These are phyloP conservation scores for Carex sylvatica DNA, from an alignment of 202 grass and related monocot genomes.

Conservation along the genomic window DNA sequence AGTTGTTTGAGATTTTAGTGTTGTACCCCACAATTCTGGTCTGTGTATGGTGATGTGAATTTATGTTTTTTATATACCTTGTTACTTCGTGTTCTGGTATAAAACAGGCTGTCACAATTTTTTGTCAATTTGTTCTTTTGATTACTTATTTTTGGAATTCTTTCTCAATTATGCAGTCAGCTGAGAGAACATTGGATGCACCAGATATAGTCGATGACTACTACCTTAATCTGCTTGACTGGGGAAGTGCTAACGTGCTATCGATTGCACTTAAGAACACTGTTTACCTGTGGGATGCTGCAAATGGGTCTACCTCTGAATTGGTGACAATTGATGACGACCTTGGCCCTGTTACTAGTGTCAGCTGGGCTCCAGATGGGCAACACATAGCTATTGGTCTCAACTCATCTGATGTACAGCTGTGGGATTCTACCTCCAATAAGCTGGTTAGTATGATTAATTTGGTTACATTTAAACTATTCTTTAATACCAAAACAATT, in stretches of 20 bases:
- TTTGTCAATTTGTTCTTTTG: not conserved
- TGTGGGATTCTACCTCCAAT: constrained; percentile 77
- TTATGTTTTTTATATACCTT: not conserved
- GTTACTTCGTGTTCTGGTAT: too few relatives aligned
- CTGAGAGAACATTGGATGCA: constrained; percentile 75
- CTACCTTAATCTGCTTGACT: constrained; percentile 86
- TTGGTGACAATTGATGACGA: constrained; percentile 76
- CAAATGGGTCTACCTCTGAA: constrained; percentile 67
- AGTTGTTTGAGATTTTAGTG: too few relatives aligned
- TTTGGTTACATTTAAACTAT: not conserved
- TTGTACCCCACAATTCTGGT: not conserved
- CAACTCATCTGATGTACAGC: constrained; percentile 69
- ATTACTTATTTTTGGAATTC: not conserved
- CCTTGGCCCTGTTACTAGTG: constrained; percentile 68
- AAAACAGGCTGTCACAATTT: too few relatives aligned
- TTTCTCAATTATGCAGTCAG: constrained; percentile 48
- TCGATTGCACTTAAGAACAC: constrained; percentile 78
- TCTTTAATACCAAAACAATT: not conserved
- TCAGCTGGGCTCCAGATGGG: constrained; percentile 85
- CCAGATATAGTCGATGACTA: constrained; percentile 84
- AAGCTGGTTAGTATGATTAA: constrained; percentile 43
- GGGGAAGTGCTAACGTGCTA: constrained; percentile 78
- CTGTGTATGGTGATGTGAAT: not conserved
- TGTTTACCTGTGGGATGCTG: constrained; percentile 70
- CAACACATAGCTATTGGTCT: constrained; percentile 70